Evolutionary conservation across 768 basidiomycete genomes (phyloP).

Genomic region (Pleurotus ostreatus): DNA sequence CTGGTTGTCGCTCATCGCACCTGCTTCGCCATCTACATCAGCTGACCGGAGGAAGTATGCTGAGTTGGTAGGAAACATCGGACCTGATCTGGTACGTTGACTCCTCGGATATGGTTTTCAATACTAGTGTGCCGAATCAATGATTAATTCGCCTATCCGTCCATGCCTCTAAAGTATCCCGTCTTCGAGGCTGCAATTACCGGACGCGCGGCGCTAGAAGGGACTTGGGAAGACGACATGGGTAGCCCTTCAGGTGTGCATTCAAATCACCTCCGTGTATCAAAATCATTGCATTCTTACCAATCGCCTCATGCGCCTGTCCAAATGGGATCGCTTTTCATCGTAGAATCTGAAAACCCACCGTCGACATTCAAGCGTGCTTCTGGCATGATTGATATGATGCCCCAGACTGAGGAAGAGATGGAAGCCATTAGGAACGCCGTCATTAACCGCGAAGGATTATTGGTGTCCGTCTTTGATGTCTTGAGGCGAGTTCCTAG

Average conservation of each 20-base stretch:
- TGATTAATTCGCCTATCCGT: neutral
- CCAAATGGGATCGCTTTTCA: too few relatives aligned
- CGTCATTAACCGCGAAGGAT: slow-evolving; percentile 76
- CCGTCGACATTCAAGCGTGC: slow-evolving; percentile 49
- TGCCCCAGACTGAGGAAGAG: slow-evolving; percentile 71
- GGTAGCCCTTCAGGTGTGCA: slow-evolving; percentile 20
- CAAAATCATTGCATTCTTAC: too few relatives aligned
- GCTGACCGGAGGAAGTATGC: slow-evolving; percentile 84
- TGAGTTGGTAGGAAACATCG: slow-evolving; percentile 85
- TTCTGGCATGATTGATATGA: slow-evolving; percentile 72
- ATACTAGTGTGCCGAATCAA: too few relatives aligned
- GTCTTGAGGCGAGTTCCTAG: slow-evolving; percentile 84
- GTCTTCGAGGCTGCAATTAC: slow-evolving; percentile 95
- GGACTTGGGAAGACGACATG: slow-evolving; percentile 45
- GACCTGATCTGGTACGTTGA: slow-evolving; percentile 71
- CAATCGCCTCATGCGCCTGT: too few relatives aligned
- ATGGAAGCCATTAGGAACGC: slow-evolving; percentile 79
- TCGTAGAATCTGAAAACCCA: neutral
- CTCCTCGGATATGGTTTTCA: slow-evolving; percentile 2
- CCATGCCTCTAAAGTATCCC: slow-evolving; percentile 59
- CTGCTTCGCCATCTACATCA: slow-evolving; percentile 59
- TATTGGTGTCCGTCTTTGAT: slow-evolving; percentile 83
- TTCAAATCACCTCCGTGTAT: neutral
- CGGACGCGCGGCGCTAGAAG: slow-evolving; percentile 70
- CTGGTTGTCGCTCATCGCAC: slow-evolving; percentile 85